Evolutionary conservation across 257 asterid species (phyloP), one percentile per base, ranked within the genome.

Genomic region (Nicotiana benthamiana): DNA sequence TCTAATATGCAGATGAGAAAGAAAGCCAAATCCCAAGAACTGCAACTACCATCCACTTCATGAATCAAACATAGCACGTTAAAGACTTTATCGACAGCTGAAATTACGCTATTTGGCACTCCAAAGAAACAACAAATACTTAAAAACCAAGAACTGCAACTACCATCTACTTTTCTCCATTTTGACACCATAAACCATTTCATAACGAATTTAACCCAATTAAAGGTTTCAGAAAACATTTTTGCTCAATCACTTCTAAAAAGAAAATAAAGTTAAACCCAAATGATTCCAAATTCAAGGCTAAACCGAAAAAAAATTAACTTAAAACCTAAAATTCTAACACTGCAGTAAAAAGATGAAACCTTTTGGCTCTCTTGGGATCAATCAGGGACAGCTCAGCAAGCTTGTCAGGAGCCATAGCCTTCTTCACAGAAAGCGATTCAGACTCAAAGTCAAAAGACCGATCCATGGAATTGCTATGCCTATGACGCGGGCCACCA

Each of bases 331-430:
- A 12, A 70, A 70, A 20, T 6, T 70, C 57, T 27, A 43, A 67
- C 6, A 22, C 5, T 5, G 52, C 0, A 67, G 3, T 10, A 51
- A 48, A 72, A 80, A 83, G 30, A 63, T 75, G 34, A 62, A 82
- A 93, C 99, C 99, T 92, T 82, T 95, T 95, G 1, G 99, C 99
- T 84, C 96, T 89, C 85, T 90, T 95, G 32, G 99, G 99, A 89
- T 95, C 98, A 79, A 93, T 86, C 86, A 91, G 76, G 0, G 98
- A 88, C 28, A 95, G 94, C 87, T 95, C 98, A 16, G 94, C 93
- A 30, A 92, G 90, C 77, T 86, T 89, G 46, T 93, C 98, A 60
- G 94, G 89, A 15, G 87, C 91, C 88, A 90, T 80, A 10, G 90
- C 92, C 81, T 95, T 95, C 92, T 91, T 95, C 17, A 80, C 89